Evolutionary conservation across 192 early-diverging fungal species (phyloP).

Genomic region (Blastocladiella britannica): DNA sequence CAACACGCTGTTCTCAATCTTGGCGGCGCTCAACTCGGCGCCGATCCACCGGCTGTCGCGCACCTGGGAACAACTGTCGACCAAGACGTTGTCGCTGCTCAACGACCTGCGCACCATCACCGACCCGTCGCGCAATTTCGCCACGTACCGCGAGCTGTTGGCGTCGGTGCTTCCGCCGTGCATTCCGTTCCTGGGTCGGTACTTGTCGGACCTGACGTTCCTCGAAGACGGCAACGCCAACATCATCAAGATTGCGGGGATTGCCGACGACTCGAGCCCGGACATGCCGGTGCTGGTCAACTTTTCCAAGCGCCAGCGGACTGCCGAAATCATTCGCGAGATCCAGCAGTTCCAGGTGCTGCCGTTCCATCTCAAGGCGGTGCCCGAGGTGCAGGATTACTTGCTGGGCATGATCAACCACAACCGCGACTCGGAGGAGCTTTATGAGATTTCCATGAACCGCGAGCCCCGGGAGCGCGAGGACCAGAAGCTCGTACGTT

Average conservation of each 20-base stretch:
- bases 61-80: conserved; percentile 56
- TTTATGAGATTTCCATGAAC: not conserved
- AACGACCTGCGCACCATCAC: conserved; percentile 29
- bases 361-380: conserved; percentile 51
- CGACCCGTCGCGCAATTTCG: conserved; percentile 42
- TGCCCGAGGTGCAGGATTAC: conserved; percentile 61
- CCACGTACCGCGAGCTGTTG: conserved; percentile 25
- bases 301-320: conserved; percentile 70
- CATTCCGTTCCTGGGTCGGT: conserved; percentile 59
- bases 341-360: conserved; percentile 74
- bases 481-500: conserved; percentile 56
- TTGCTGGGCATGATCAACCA: conserved; percentile 7
- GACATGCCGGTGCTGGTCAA: conserved; percentile 54
- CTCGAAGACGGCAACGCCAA: conserved; percentile 67
- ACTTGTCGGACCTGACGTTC: conserved; percentile 65
- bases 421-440: not conserved
- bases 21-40: conserved; percentile 71
- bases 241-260: conserved; percentile 16
- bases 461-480: conserved; percentile 34
- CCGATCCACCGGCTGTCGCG: conserved; percentile 71
- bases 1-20: conserved; percentile 73
- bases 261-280: conserved; percentile 8
- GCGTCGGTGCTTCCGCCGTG: conserved; percentile 34
- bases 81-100: conserved; percentile 1
- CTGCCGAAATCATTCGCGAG: conserved; percentile 66